Base-by-base conservation (phyloP, 2,329 filamentous ascomycete species). In the Colletotrichum zoysiae region DNA sequence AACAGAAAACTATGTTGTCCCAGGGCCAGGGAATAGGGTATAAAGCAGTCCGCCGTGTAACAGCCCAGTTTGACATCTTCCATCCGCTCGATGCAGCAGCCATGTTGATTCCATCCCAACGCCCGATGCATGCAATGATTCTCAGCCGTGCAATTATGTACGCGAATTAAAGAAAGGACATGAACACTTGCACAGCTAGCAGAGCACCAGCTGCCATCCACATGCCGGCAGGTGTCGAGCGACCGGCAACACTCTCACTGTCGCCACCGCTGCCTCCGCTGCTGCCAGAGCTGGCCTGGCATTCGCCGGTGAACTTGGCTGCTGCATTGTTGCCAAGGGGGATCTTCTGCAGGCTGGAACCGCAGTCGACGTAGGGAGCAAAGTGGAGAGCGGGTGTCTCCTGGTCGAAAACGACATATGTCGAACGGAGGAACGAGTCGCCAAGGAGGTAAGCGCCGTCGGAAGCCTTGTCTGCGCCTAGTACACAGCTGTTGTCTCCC, bases 381-480 rank as follows among this genome's bases (percentile, higher is more conserved):
- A 78, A 76, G 63, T 78, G 75, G 18, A 78, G 72, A n/a, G 76
- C 76, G 9, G 75, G 75, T 8, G 74, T 77, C 48, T 76, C 75
- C 65, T 76, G 74, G 71, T 77, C 75, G 60, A 73, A 76, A 35
- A 85, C 83, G 23, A 83, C 82, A 38, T 85, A 86, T 7, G 83
- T 82, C 30, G 83, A 80, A 12, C 84, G 80, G 40, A 86, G 78
- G 76, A 86, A 85, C 7, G 83, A 83, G 62, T 84, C 83, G 20
- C 84, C 84, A 2, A 86, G 80, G 3, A 85, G 78, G 20, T 61
- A 76, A 1, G 59, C 67, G 48, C 74, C 65, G 73, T 78, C 75
- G 6, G 82, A 78, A n/a, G 81, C 84, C 38, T 77, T 74, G 67
- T 84, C 80, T 40, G 87, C 85, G 65, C 86, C 86, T 11, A 89